These are phyloP conservation scores for Fusarium nanum DNA, from an alignment of 2,329 filamentous ascomycete genomes.

Conservation along the genomic window DNA sequence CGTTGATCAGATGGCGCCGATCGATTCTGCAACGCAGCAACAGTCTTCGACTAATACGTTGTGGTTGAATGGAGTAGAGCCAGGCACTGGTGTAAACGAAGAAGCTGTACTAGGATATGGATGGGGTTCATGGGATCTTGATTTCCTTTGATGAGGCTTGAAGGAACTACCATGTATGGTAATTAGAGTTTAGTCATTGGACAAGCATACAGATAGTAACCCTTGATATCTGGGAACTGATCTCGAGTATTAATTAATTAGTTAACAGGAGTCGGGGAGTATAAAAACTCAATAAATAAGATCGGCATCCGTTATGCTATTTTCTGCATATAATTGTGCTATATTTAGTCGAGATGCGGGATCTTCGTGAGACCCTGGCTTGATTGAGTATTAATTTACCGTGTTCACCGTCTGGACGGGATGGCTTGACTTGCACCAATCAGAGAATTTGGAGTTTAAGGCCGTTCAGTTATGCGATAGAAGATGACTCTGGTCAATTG, in stretches of 20 bases:
- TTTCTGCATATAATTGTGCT: constrained; percentile 3
- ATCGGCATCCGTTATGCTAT: neutral
- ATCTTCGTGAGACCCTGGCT: neutral
- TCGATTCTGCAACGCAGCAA: constrained; percentile 24
- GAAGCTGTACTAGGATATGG: constrained; percentile 40
- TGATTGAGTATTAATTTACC: neutral
- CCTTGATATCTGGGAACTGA: neutral
- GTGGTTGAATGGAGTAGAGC: constrained; percentile 35
- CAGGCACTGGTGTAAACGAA: constrained; percentile 33
- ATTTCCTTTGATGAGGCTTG: constrained; percentile 39
- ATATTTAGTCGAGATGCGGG: constrained; percentile 1
- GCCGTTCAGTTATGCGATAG: neutral
- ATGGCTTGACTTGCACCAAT: neutral
- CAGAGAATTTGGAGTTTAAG: neutral
- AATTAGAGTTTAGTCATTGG: neutral
- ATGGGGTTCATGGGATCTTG: constrained; percentile 46
- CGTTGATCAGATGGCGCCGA: constrained; percentile 1
- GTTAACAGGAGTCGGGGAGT: neutral
- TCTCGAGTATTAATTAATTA: neutral
- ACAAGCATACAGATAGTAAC: neutral
- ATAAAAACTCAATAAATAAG: neutral
- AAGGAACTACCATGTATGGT: neutral
- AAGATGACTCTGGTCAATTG: neutral
- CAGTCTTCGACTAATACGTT: constrained; percentile 35
- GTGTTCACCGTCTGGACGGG: neutral